phyloP scores from a whole-genome alignment of 495 filamentous ascomycete genomes.

The Collariella sp. region DNA sequence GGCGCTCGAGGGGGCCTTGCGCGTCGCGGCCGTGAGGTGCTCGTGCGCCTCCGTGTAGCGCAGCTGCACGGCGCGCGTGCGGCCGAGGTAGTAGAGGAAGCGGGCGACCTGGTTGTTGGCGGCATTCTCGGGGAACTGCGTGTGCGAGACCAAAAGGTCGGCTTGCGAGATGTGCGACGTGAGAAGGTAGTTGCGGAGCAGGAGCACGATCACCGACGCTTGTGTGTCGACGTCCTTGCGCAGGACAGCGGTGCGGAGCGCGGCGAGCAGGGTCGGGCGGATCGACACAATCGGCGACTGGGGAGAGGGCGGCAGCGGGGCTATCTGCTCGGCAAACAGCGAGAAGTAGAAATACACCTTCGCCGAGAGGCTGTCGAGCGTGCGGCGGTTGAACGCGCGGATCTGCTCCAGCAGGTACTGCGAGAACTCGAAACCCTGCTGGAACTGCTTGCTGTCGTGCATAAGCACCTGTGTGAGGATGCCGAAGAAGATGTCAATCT shows the following conservation, averaged over 20 bases:
- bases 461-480: conserved; percentile 85
- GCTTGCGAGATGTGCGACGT: conserved; percentile 97
- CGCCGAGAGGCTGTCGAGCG: conserved; percentile 84
- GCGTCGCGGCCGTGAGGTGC: conserved; percentile 80
- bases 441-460: conserved; percentile 70
- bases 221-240: conserved; percentile 95
- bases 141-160: conserved; percentile 89
- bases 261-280: conserved; percentile 75
- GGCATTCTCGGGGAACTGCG: conserved; percentile 82
- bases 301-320: conserved; percentile 77
- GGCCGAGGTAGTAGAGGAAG: conserved; percentile 91
- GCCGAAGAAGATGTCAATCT: conserved; percentile 85
- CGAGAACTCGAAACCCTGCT: conserved; percentile 77
- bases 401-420: conserved; percentile 69
- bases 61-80: conserved; percentile 91
- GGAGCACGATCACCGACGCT: conserved; percentile 84
- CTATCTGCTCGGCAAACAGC: conserved; percentile 82
- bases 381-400: conserved; percentile 83
- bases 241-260: conserved; percentile 84
- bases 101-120: conserved; percentile 96
- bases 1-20: conserved; percentile 84
- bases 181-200: conserved; percentile 91
- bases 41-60: conserved; percentile 96
- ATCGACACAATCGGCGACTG: conserved; percentile 75
- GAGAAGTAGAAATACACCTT: conserved; percentile 98